Conservation (phyloP, 2,329 filamentous ascomycete genomes). For the Cladobotryum protrusum region DNA sequence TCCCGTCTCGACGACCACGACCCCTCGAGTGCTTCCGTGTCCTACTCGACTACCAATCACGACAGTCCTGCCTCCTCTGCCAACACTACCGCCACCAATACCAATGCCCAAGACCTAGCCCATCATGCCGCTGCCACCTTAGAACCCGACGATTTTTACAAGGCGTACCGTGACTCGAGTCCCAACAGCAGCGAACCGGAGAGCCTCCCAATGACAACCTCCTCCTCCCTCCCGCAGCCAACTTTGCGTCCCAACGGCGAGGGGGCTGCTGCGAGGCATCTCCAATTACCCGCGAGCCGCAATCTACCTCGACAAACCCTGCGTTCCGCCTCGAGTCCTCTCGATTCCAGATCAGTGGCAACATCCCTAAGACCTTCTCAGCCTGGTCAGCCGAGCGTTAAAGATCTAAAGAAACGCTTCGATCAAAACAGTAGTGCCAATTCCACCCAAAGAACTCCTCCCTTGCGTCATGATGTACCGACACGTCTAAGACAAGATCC, state of each 20-base stretch:
- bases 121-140: slow-evolving; percentile 36
- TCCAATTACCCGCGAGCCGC: slow-evolving; percentile 34
- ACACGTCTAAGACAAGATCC: slow-evolving; percentile 27
- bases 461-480: slow-evolving; percentile 26
- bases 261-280: slow-evolving; percentile 43
- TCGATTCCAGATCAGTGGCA: slow-evolving; percentile 36
- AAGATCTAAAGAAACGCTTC: slow-evolving; percentile 73
- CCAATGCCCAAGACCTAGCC: slow-evolving; percentile 14
- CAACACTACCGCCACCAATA: slow-evolving; percentile 1
- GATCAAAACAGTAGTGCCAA: slow-evolving; percentile 51
- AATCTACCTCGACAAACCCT: slow-evolving; percentile 35
- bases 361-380: slow-evolving; percentile 28
- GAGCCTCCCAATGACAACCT: slow-evolving; percentile 30
- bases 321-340: slow-evolving; percentile 52
- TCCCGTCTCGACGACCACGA: slow-evolving; percentile 20
- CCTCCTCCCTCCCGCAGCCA: slow-evolving; percentile 35
- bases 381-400: slow-evolving; percentile 59
- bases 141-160: slow-evolving; percentile 53
- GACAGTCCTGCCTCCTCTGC: background rate
- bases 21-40: slow-evolving; percentile 8
- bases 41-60: slow-evolving; percentile 9
- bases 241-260: slow-evolving; percentile 45
- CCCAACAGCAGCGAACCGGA: slow-evolving; percentile 29
- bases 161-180: slow-evolving; percentile 38
- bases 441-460: slow-evolving; percentile 30